Base-by-base conservation (phyloP, 805 yeast genomes). In the Barnettozyma populi region DNA sequence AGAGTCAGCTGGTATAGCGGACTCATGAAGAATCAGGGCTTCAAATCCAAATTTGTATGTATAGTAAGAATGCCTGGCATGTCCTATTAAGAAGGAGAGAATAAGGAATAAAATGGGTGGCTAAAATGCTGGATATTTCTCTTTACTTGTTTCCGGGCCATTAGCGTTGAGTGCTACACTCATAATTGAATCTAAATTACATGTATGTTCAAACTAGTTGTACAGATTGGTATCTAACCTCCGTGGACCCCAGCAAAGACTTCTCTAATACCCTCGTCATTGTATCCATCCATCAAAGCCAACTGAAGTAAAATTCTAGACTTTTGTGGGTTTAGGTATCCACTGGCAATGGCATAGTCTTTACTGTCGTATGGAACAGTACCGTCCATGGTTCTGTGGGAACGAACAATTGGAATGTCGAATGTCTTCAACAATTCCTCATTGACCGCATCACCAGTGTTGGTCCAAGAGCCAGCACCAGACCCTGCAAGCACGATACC, bases 381-480 rank as follows among this genome's bases (percentile, higher is more conserved):
- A 20, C 88, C 88, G 60, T 81, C 86, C 72, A 75, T 74, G 11
- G 86, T 72, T 57, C 88, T 71, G 57, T 80, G 80, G 19, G 85
- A 78, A 56, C 76, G 80, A 1, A 82, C 68, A 3, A 81, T 69
- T 4, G 87, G 86, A 18, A 78, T 66, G 4, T 64, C 54, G 43
- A 68, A 56, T 32, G 62, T 50, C 18, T 61, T 57, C 19, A 66
- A 67, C n/a, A 69, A 62, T 32, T 65, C 64, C 38, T 67, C 62
- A 54, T 75, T 77, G 9, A 79, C 75, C 4, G 54, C 59, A 7
- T 70, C 71, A 23, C 80, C 73, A 62, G 80, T 60, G 27, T 21
- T 31, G 10, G 60, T 56, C 59, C 60, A 55, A 5, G 84, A 77
- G 1, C 88, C 87, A 1, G 87, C 86, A 23, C 88, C 88, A 76